phyloP scores from a whole-genome alignment of 441 rosid genomes.

The Gossypium davidsonii region DNA sequence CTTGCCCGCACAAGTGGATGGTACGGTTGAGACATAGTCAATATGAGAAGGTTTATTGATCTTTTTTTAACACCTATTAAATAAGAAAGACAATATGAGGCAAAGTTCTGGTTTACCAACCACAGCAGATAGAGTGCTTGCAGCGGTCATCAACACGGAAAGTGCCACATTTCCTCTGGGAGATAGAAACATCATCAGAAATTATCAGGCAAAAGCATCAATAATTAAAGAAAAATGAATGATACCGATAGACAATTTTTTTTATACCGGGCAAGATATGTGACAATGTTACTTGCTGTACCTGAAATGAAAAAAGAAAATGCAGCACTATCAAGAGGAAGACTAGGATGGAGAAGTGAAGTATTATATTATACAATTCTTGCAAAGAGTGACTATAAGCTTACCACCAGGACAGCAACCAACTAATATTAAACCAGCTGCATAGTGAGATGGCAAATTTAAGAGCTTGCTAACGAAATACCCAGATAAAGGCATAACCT shows the following conservation, averaged over 20 bases:
- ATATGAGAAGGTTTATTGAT: neutral
- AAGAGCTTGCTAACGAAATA: conserved; percentile 68
- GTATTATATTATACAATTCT: neutral
- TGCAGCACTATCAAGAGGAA: conserved; percentile 11
- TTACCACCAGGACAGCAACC: conserved; percentile 92
- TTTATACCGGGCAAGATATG: conserved; percentile 66
- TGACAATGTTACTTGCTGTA: conserved; percentile 83
- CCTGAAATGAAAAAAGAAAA: conserved; percentile 38
- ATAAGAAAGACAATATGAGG: conserved; percentile 2
- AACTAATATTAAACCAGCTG: conserved; percentile 85
- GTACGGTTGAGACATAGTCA: neutral
- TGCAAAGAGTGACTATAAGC: conserved; percentile 3
- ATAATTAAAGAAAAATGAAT: conserved; percentile 7
- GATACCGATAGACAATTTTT: conserved; percentile 1
- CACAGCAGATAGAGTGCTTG: conserved; percentile 80
- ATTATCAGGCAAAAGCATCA: conserved; percentile 6
- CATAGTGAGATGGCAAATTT: conserved; percentile 73
- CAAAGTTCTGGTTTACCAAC: conserved; percentile 32
- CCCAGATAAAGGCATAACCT: conserved; percentile 87
- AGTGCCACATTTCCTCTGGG: conserved; percentile 85
- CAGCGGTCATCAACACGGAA: conserved; percentile 85
- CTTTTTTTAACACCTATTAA: neutral
- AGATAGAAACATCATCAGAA: conserved; percentile 20
- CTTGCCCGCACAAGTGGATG: neutral
- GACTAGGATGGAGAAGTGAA: neutral